phyloP scores from a whole-genome alignment of 441 rosid species.

The Pelargonium citronellum region DNA sequence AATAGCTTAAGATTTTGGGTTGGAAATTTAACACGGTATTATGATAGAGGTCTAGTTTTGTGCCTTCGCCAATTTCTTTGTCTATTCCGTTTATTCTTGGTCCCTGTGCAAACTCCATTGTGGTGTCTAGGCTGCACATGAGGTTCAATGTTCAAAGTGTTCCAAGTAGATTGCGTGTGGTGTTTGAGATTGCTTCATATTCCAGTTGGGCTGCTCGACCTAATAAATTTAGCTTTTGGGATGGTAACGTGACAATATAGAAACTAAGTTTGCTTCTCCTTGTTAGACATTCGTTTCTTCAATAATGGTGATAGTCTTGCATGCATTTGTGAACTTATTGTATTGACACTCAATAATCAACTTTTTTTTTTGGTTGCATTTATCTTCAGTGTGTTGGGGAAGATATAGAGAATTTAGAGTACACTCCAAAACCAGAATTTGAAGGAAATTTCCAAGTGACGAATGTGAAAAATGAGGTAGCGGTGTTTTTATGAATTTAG shows the following conservation, averaged over 20 bases:
- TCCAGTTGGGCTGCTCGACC: neutral
- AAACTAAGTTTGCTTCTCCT: too few relatives aligned
- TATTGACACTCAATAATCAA: slow-evolving; percentile 7
- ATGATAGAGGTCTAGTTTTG: neutral
- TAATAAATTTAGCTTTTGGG: neutral
- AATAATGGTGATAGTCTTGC: neutral
- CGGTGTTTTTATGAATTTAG: slow-evolving; percentile 20
- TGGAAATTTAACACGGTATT: neutral
- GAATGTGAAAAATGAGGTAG: slow-evolving; percentile 82
- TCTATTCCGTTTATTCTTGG: neutral
- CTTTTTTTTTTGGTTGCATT: slow-evolving; percentile 17
- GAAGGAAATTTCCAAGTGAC: slow-evolving; percentile 85
- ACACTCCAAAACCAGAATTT: slow-evolving; percentile 96
- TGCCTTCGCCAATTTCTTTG: slow-evolving; percentile 4
- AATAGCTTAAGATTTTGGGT: neutral
- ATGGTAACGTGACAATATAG: too few relatives aligned
- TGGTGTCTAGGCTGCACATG: slow-evolving; percentile 1
- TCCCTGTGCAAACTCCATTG: neutral
- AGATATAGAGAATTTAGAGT: slow-evolving; percentile 89
- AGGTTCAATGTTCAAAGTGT: neutral
- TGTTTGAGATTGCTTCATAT: slow-evolving; percentile 9
- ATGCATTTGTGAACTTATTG: neutral
- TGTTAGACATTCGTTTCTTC: neutral
- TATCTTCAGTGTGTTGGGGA: slow-evolving; percentile 79
- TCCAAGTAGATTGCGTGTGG: slow-evolving; percentile 1